Base-by-base conservation (phyloP, 1,139 yeast genomes). In the Casaregolazyma lundiana region DNA sequence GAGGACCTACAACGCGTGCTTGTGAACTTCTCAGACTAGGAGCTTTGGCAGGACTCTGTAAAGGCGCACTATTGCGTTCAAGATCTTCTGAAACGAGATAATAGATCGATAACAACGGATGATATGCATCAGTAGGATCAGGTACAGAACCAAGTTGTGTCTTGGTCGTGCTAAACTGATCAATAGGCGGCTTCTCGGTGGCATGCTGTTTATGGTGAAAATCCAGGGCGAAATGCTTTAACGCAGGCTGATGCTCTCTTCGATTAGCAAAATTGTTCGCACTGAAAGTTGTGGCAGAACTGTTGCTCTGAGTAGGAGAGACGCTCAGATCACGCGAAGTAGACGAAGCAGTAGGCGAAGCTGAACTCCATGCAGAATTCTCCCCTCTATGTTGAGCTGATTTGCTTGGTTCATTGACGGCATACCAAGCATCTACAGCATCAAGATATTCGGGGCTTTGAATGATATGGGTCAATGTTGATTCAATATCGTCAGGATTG, bases 81-180 rank as follows among this genome's bases (percentile, higher is more conserved):
- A 95, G 77, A 57, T 78, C 80, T 66, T 92, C 99, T 47, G 78
- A 80, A 18, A 90, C 96, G 57, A 94, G 73, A 61, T 78, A 84
- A 64, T 94, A 94, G 34, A 92, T 83, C 2, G 96, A 87, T 9
- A 92, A 68, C 53, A 90, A 71, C 0, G 98, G 97, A 65, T 89
- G 96, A 65, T 77, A 92, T 0, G 94, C 95, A 47, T 78, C 76
- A 0, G 96, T 86, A n/a, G 97, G 97, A 64, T 87, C 95, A 1
- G 77, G 78, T 3, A 46, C 43, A 7, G 49, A 20, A 6, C 36
- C 38, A 24, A 40, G 17, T 2, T 19, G 32, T 7, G 37, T 42
- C 9, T n/a, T 32, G 18, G 35, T 24, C 8, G 30, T 18, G 13
- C 36, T 36, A n/a, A 24, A 35, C 26, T 26, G 39, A 15, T 43